A percentile compares a stretch with the other conserved stretches of the same genome.
phyloP scores from a whole-genome alignment of 257 asterid species.

The Plectranthus barbatus region DNA sequence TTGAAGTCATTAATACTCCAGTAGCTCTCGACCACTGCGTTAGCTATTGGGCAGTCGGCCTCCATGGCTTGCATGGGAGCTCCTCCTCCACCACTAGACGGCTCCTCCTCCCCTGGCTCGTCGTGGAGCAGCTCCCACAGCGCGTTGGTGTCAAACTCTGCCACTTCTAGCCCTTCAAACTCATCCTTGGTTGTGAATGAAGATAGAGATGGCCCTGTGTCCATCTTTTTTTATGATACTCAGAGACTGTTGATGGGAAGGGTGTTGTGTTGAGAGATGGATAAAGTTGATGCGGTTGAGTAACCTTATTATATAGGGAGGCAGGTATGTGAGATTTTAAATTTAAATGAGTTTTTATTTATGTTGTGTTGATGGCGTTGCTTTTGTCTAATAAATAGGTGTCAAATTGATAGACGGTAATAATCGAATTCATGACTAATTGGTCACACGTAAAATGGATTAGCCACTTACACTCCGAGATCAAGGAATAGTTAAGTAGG shows the following conservation, averaged over 20 bases:
- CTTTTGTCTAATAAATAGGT: not conserved
- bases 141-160: constrained; percentile 26
- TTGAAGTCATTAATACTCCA: constrained; percentile 8
- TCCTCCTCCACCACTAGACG: not conserved
- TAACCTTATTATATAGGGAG: constrained; percentile 22
- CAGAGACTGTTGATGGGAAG: not conserved
- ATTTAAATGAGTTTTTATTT: too few species aligned
- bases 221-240: constrained; percentile 14
- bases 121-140: constrained; percentile 31
- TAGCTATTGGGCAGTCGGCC: not conserved
- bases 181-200: constrained; percentile 18
- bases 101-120: constrained; percentile 25
- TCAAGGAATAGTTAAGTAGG: too few species aligned
- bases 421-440: too few species aligned
- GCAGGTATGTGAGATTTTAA: not conserved
- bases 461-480: too few species aligned
- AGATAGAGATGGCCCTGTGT: constrained; percentile 22
- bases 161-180: constrained; percentile 26
- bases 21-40: not conserved
- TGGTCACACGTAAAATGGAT: too few species aligned
- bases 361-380: not conserved
- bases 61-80: constrained; percentile 6
- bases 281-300: constrained; percentile 15
- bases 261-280: constrained; percentile 11
- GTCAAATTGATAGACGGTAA: not conserved